Evolutionary conservation across 2,329 filamentous ascomycete species (phyloP).

Genomic region (Xylaria sp.): DNA sequence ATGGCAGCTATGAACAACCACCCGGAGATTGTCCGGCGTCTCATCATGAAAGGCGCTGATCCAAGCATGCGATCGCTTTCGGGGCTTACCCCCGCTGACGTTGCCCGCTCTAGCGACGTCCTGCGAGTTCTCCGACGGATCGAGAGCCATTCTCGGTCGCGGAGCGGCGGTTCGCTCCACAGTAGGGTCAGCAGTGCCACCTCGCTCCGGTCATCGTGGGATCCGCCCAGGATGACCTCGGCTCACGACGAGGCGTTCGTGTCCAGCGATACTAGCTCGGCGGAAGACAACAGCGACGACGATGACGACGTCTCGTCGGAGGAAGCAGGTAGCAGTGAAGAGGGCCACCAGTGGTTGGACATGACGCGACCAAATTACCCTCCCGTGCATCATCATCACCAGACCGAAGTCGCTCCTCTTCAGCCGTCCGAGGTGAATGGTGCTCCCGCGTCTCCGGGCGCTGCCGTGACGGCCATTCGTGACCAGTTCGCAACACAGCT

Average conservation of each 20-base stretch:
- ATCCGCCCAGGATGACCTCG: slow-evolving; percentile 47
- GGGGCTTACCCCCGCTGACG: slow-evolving; percentile 71
- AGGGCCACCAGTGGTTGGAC: slow-evolving; percentile 43
- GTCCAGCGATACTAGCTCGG: slow-evolving; percentile 46
- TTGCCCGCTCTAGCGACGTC: slow-evolving; percentile 67
- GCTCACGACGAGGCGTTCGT: slow-evolving; percentile 42
- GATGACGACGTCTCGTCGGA: slow-evolving; percentile 41
- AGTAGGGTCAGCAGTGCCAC: slow-evolving; percentile 68
- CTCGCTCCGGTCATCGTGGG: slow-evolving; percentile 70
- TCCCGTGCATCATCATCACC: slow-evolving; percentile 26
- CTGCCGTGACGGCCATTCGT: slow-evolving; percentile 70
- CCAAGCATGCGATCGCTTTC: slow-evolving; percentile 69
- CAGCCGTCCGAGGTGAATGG: slow-evolving; percentile 38
- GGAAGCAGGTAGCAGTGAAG: slow-evolving; percentile 45
- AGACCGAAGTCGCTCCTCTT: slow-evolving; percentile 25
- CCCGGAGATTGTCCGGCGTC: slow-evolving; percentile 72
- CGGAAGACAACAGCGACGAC: slow-evolving; percentile 40
- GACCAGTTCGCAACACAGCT: slow-evolving; percentile 75
- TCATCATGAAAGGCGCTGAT: slow-evolving; percentile 75
- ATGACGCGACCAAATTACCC: slow-evolving; percentile 39
- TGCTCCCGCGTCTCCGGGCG: slow-evolving; percentile 57
- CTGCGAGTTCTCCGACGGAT: slow-evolving; percentile 65
- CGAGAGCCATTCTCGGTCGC: slow-evolving; percentile 65
- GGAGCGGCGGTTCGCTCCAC: slow-evolving; percentile 63
- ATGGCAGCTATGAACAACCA: slow-evolving; percentile 78